Conservation (phyloP, 2,329 filamentous ascomycete species). For the Camptophora hylomeconis region DNA sequence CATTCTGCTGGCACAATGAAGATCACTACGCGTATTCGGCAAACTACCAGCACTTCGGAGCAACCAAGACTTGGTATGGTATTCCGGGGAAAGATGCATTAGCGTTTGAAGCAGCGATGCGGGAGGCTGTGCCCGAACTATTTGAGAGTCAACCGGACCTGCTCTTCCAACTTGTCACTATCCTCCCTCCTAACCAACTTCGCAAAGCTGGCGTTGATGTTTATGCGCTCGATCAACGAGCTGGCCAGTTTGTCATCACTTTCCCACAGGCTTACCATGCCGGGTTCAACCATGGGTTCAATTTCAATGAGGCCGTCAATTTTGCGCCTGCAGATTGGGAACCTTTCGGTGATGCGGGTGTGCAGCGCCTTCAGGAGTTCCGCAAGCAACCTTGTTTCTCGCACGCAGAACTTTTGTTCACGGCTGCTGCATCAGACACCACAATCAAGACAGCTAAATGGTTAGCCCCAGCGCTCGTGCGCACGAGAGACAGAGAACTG, state of each 20-base stretch:
- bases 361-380: slow-evolving; percentile 75
- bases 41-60: slow-evolving; percentile 96
- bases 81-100: slow-evolving; percentile 88
- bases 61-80: slow-evolving; percentile 98
- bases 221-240: slow-evolving; percentile 88
- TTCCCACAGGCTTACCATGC: slow-evolving; percentile 96
- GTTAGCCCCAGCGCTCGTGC: slow-evolving; percentile 75
- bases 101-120: slow-evolving; percentile 92
- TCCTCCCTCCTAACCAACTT: slow-evolving; percentile 84
- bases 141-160: slow-evolving; percentile 96
- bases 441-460: slow-evolving; percentile 88
- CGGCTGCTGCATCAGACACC: slow-evolving; percentile 67
- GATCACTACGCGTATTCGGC: slow-evolving; percentile 96
- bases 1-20: slow-evolving; percentile 98
- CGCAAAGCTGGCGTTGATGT: slow-evolving; percentile 87
- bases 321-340: slow-evolving; percentile 96
- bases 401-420: slow-evolving; percentile 87
- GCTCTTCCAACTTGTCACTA: slow-evolving; percentile 90
- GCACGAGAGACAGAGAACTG: slow-evolving; percentile 63
- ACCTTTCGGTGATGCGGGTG: slow-evolving; percentile 72
- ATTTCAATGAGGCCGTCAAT: slow-evolving; percentile 97
- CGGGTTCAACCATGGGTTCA: slow-evolving; percentile 97
- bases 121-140: slow-evolving; percentile 82
- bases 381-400: slow-evolving; percentile 91
- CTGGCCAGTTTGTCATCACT: slow-evolving; percentile 90